Base-by-base conservation (phyloP, 2,329 filamentous ascomycete species). In the Fusarium heterosporum region DNA sequence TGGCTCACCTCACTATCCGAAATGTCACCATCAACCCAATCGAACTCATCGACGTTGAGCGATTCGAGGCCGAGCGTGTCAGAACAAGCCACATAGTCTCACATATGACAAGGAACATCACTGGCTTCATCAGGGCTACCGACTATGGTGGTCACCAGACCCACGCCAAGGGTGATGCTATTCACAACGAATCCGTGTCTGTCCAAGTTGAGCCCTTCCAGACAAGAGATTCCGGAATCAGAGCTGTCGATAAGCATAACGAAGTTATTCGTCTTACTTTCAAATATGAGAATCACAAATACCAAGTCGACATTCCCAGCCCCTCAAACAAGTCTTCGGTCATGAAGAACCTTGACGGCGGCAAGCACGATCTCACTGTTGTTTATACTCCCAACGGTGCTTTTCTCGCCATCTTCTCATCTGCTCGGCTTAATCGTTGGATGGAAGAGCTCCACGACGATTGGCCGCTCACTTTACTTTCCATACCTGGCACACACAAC, bases 401-500 rank as follows among this genome's bases (percentile, higher is more conserved):
- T 28, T 82, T 85, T 72, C 79, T 90, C 11, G 79, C 87, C 39
- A 82, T 98, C 62, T 89, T 90, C 79, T 92, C 89, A 64, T 93
- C 89, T 7, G 85, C 89, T 16, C 84, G 88, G 53, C 85, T 94
- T 48, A 76, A 88, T 64, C 80, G 83, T 52, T 97, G 96, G 96
- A 98, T 98, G 94, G 79, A 83, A 56, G 84, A 89, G 63, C 84
- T 98, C 40, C 83, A 85, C 61, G 87, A 94, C 73, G 84, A 88
- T 19, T 90, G 88, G 50, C 89, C 93, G 2, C 83, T 98, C 6
- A 91, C 92, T 2, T 85, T 90, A 4, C 87, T 99, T 48, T 96
- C 91, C 48, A 96, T 98, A 65, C 96, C 96, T 0, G 96, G 96
- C 66, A 97, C 96, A 0, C 96, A 99, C 83, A 98, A 99, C 80